Evolutionary conservation across 345 rosid species (phyloP), one percentile per base, ranked within the genome.

Genomic region (Stellera chamaejasme): DNA sequence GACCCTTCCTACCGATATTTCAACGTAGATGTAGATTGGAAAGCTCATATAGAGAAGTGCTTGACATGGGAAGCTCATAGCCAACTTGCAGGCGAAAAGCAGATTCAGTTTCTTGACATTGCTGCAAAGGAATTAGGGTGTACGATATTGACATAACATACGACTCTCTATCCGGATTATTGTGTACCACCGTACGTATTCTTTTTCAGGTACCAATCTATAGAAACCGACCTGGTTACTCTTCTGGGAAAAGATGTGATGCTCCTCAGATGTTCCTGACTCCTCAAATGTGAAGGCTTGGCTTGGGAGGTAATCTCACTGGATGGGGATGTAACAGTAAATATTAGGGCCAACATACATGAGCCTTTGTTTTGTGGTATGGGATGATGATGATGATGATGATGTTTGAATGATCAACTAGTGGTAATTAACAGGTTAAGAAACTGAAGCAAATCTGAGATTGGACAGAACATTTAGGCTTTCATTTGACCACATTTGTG

Each of bases 91-190:
- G 72, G 79, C 13, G 90, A 88, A 48, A 72, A 76, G 85, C 71
- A 88, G 2, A 76, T 80, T 56, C 74, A 85, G 43, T 84, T 67
- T 75, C 93, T 92, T 27, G 69, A 77, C 59, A 59, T 73, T 0
- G 93, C 96, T 2, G 96, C 96, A 55, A 79, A 79, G 49, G 95
- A 92, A 69, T 66, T 92, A 69, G 96, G 90, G 41, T 92, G 96
- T 77, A 72, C 77, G 0, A 61, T 84, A 43, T 64, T 78, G 26
- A 13, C 74, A 23, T 82, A 76, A 76, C 72, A 55, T 54, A 32
- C 39, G 13, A 46, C 36, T 46, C 55, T 55, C 52, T 52, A 26
- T 45, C 14, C 8, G 43, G 59, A 68, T 62, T 32, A 62, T 62
- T 41, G 27, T 32, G 15, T 16, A 11, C 16, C 14, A 11, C 16